Evolutionary conservation across 1,139 yeast genomes (phyloP).

Genomic region (Pichia cactophila): DNA sequence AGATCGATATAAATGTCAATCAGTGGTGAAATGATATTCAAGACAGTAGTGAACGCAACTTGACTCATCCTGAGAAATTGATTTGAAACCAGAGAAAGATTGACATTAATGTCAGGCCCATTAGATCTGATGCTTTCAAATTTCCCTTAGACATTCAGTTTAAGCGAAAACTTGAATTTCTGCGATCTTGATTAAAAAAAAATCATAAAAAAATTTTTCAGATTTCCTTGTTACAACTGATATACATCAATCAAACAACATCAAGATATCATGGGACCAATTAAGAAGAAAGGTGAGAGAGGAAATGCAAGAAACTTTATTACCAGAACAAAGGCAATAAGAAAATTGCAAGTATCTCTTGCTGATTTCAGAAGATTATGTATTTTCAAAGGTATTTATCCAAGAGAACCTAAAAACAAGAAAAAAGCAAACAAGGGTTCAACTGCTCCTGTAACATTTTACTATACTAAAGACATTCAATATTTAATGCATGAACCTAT

Average conservation of each 20-base stretch:
- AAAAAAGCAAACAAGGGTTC: constrained; percentile 97
- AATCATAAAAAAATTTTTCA: constrained; percentile 1
- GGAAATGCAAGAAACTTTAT: constrained; percentile 92
- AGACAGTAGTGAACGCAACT: too few relatives aligned
- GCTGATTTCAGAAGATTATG: constrained; percentile 98
- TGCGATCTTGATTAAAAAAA: too few relatives aligned
- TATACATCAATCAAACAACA: constrained; percentile 1
- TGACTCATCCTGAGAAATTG: too few relatives aligned
- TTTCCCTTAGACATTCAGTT: too few relatives aligned
- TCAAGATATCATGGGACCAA: constrained; percentile 31
- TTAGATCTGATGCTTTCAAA: too few relatives aligned
- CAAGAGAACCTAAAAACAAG: constrained; percentile 93
- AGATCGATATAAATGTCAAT: too few relatives aligned
- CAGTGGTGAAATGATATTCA: too few relatives aligned
- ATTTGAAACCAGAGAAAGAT: too few relatives aligned
- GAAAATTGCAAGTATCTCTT: constrained; percentile 82
- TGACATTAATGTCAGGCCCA: too few relatives aligned
- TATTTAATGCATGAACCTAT: constrained; percentile 95
- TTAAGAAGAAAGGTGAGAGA: constrained; percentile 73
- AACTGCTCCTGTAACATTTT: constrained; percentile 91
- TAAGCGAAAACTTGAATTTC: too few relatives aligned
- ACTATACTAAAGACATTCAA: constrained; percentile 89
- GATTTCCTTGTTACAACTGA: constrained; percentile 1
- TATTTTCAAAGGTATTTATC: constrained; percentile 93
- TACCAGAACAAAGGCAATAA: constrained; percentile 93